Evolutionary conservation across 2,329 filamentous ascomycete species (phyloP), one percentile per base, ranked within the genome.

Genomic region (Hypoxylon rubiginosum): DNA sequence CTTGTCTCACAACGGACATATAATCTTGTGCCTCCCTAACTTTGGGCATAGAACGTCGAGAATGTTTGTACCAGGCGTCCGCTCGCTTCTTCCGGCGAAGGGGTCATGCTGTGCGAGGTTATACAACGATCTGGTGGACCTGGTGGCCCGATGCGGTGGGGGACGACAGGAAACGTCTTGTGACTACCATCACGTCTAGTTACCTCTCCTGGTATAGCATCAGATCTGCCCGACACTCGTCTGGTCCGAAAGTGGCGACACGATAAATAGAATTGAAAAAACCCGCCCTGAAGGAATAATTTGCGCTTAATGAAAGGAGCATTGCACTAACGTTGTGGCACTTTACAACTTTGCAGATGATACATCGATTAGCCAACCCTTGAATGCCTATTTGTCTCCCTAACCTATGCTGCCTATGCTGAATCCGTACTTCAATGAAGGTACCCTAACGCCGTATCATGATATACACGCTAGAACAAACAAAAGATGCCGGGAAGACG

Each of bases 51-150:
- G 58, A 58, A 69, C 46, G 61, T 67, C 58, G 67, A 65, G 61
- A 65, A 64, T 67, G 64, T 64, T 67, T 69, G 67, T 67, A 58
- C 41, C 45, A 52, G 66, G 50, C 61, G 57, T 58, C 64, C 36
- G 58, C 68, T 72, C 70, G 70, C 70, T 72, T 72, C 70, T 69
- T 72, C 70, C 68, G 68, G 67, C 70, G 62, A 70, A 67, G 67
- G 57, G 67, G 62, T 43, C 46, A 66, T 68, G 68, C 55, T 30
- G 70, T 72, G 51, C 43, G 10, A 71, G 24, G 62, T 68, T 8
- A 15, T 58, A 70, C 70, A 52, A 51, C 70, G 70, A 72, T 72
- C 68, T 72, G 66, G 64, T 71, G 62, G 58, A 26, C 49, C 39
- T 62, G 66, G 62, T 65, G 61, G 60, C 43, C 66, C 59, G 68